Evolutionary conservation across 2,329 filamentous ascomycete genomes (phyloP).

Genomic region (Paraconiothyrium brasiliense): DNA sequence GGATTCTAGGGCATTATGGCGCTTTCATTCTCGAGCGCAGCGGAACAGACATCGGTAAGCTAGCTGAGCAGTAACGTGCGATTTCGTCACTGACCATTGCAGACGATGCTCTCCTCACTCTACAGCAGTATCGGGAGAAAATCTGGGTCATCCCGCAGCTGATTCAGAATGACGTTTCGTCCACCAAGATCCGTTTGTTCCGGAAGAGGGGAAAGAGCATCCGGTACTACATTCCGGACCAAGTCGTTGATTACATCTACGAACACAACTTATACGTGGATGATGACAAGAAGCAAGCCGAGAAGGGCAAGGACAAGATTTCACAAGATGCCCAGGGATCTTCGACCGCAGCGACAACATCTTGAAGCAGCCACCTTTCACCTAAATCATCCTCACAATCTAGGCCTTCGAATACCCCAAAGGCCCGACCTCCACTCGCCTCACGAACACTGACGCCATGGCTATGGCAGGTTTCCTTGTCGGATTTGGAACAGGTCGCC

Average conservation of each 20-base stretch:
- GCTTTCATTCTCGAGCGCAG: slow-evolving; percentile 88
- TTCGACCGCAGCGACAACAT: slow-evolving; percentile 24
- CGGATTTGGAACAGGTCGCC: background rate
- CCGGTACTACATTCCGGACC: slow-evolving; percentile 53
- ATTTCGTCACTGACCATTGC: slow-evolving; percentile 4
- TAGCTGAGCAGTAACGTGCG: too few species aligned
- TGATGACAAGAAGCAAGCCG: slow-evolving; percentile 48
- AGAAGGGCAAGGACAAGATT: slow-evolving; percentile 46
- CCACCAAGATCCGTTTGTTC: slow-evolving; percentile 83
- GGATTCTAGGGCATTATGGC: slow-evolving; percentile 85
- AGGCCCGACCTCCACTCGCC: background rate
- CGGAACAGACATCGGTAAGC: slow-evolving; percentile 76
- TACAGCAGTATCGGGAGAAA: slow-evolving; percentile 85
- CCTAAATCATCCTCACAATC: background rate
- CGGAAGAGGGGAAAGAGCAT: slow-evolving; percentile 53
- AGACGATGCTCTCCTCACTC: slow-evolving; percentile 82
- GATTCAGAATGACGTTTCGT: slow-evolving; percentile 86
- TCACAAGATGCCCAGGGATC: slow-evolving; percentile 34
- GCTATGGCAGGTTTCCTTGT: background rate
- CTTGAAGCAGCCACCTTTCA: slow-evolving; percentile 14
- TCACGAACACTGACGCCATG: background rate
- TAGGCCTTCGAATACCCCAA: background rate
- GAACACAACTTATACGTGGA: slow-evolving; percentile 51
- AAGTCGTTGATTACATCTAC: slow-evolving; percentile 52
- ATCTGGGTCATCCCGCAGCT: slow-evolving; percentile 89